A percentile compares a stretch with the other conserved stretches of the same genome.
Conservation (phyloP, 306 rosid species). For the Adenanthera pavonina region DNA sequence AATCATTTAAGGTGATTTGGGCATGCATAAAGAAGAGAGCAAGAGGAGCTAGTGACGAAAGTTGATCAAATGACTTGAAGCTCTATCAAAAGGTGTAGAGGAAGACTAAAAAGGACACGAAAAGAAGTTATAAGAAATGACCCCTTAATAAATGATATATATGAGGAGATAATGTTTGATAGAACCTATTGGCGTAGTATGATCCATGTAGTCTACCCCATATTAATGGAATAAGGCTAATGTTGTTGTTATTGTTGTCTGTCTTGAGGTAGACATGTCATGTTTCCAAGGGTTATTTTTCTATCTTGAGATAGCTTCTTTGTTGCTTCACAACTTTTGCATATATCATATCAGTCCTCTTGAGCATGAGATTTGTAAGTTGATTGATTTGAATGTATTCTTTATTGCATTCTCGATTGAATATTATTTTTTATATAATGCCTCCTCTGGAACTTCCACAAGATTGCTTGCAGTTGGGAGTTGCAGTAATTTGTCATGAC, state of each 20-base stretch:
- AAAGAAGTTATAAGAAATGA: no score
- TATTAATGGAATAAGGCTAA: no score
- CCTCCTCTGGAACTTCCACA: constrained; percentile 64
- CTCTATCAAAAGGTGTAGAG: no score
- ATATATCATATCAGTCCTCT: constrained; percentile 95
- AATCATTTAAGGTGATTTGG: no score
- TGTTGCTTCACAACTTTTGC: constrained; percentile 95
- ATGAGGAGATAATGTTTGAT: no score
- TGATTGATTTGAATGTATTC: constrained; percentile 40
- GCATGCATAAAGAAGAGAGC: no score
- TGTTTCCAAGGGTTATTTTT: constrained; percentile 97
- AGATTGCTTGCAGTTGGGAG: constrained; percentile 98
- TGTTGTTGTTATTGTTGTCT: background rate
- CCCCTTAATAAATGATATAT: no score
- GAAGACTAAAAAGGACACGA: no score
- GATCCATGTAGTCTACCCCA: no score
- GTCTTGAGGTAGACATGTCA: constrained; percentile 69
- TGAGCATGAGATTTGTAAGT: constrained; percentile 87
- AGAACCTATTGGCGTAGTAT: no score
- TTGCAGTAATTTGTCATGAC: constrained; percentile 70
- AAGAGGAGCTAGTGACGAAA: no score
- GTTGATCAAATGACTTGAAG: no score
- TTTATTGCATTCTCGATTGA: constrained; percentile 40
- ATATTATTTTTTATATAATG: constrained; percentile 62
- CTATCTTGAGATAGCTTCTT: constrained; percentile 90